A percentile compares a stretch with the other conserved stretches of the same genome.
Conservation (phyloP, 1,284 basidiomycete genomes). For the Neolentinus lepideus region DNA sequence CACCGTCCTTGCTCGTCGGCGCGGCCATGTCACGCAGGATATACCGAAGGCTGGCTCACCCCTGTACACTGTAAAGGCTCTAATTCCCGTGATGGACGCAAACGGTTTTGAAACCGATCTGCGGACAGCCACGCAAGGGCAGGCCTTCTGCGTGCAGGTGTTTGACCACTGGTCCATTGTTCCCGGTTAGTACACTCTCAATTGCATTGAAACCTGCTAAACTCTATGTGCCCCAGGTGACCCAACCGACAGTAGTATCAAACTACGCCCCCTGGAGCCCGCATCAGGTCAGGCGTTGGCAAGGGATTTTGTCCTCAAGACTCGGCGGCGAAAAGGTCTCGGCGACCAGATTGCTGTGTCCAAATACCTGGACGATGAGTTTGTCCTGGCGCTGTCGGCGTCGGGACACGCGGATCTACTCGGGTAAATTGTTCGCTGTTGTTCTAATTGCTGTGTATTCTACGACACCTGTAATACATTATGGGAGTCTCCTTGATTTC, state of each 20-base stretch:
- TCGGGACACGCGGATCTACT: constrained; percentile 87
- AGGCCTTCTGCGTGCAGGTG: constrained; percentile 93
- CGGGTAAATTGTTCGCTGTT: constrained; percentile 34
- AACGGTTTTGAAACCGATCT: constrained; percentile 99
- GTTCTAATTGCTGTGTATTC: neutral
- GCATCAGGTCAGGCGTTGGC: constrained; percentile 91
- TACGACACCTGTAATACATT: neutral
- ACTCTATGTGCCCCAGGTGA: constrained; percentile 50
- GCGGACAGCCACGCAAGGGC: constrained; percentile 93
- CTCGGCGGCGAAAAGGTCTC: constrained; percentile 90
- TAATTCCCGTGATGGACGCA: constrained; percentile 97
- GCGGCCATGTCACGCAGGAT: constrained; percentile 98
- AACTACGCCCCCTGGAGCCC: constrained; percentile 92
- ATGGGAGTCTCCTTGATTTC: neutral
- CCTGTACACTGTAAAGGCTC: constrained; percentile 94
- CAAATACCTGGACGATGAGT: constrained; percentile 92
- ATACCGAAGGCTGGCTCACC: constrained; percentile 97
- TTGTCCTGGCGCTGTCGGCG: constrained; percentile 86
- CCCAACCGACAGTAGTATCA: constrained; percentile 93
- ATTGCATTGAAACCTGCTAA: constrained; percentile 15
- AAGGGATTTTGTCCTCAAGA: constrained; percentile 93
- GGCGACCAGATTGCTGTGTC: constrained; percentile 92
- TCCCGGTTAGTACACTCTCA: constrained; percentile 54
- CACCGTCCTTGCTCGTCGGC: constrained; percentile 90
- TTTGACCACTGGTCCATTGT: constrained; percentile 99